Evolutionary conservation across 257 asterid species (phyloP), one percentile per base, ranked within the genome.

Genomic region (Solanum pimpinellifolium): DNA sequence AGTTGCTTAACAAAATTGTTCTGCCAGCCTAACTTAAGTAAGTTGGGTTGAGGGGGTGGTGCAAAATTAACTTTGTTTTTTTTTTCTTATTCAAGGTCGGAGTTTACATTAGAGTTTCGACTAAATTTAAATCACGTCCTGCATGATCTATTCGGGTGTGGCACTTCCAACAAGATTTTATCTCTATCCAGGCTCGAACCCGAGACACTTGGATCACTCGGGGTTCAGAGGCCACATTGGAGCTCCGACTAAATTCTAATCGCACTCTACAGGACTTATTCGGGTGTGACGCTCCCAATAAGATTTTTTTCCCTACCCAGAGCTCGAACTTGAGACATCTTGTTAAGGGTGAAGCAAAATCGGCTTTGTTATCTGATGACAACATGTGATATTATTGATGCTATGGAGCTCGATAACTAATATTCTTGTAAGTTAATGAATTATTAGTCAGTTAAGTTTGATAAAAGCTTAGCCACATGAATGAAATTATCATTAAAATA

Each of bases 251-350:
- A 37, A 37, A 37, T 37, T 37, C 7, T 1, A 37, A 37, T 37
- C 39, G 39, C 39, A 0, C 39, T 37, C 7, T 37, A 0, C 39
- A 37, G 7, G 37, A 6, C 7, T 0, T 1, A 35, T 5, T 35
- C 7, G 1, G 0, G 0, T 35, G 39, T 37, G 39, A 2, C 39
- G 0, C 39, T 37, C 7, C 7, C 1, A 37, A 37, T 0, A 37
- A 37, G 0, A 33, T 1, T 1, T 5, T 5, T 37, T 37, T 37
- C 1, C 39, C 39, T 37, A 0, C 0, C 39, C 0, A 37, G 7
- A 0, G 0, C 39, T 37, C 7, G 7, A 5, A 37, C 39, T 37
- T 6, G 7, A 37, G 39, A 37, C 39, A 37, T 37, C 39, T 37
- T 37, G 39, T 37, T 37, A 37, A 7, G 23, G 76, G 6, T 4